These are phyloP conservation scores for Drechmeria coniospora DNA, from an alignment of 2,329 filamentous ascomycete genomes.

Conservation along the genomic window DNA sequence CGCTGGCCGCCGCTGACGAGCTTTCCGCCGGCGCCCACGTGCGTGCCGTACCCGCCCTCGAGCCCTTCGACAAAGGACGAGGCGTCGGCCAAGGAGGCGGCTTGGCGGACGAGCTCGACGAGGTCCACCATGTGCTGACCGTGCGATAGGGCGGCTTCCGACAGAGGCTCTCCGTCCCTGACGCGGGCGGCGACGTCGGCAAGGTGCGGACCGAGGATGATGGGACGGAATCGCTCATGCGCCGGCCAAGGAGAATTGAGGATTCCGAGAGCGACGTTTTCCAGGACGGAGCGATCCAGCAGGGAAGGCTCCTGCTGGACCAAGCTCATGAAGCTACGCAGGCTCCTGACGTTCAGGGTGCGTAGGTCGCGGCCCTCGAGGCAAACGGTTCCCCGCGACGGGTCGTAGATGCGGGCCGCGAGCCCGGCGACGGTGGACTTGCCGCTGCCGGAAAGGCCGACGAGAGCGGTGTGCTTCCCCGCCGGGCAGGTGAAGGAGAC, in stretches of 20 bases:
- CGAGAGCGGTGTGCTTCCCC: conserved; percentile 37
- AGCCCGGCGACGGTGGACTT: conserved; percentile 42
- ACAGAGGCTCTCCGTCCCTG: conserved; percentile 32
- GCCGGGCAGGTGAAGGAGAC: conserved; percentile 32
- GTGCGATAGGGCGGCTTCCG: conserved; percentile 24
- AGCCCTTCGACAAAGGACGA: conserved; percentile 36
- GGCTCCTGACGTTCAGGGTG: conserved; percentile 27
- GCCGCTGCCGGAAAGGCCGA: conserved; percentile 42
- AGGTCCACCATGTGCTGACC: conserved; percentile 27
- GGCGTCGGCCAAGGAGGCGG: conserved; percentile 44
- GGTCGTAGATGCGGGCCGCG: conserved; percentile 42
- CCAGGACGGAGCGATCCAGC: conserved; percentile 29
- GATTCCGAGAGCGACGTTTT: conserved; percentile 35
- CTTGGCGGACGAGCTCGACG: conserved; percentile 25
- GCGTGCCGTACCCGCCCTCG: conserved; percentile 36
- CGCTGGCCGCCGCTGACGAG: conserved; percentile 45
- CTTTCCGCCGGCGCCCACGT: conserved; percentile 36
- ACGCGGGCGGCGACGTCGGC: conserved; percentile 34
- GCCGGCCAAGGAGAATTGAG: conserved; percentile 25
- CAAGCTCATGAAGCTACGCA: conserved; percentile 26
- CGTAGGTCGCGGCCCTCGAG: conserved; percentile 33
- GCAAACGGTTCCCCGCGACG: conserved; percentile 28
- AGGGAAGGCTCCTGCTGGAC: conserved; percentile 31
- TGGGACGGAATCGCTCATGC: conserved; percentile 23
- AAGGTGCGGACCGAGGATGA: conserved; percentile 33